A percentile compares a stretch with the other conserved stretches of the same genome.
phyloP scores from a whole-genome alignment of 2,329 filamentous ascomycete species.

The Xylaria sp. region DNA sequence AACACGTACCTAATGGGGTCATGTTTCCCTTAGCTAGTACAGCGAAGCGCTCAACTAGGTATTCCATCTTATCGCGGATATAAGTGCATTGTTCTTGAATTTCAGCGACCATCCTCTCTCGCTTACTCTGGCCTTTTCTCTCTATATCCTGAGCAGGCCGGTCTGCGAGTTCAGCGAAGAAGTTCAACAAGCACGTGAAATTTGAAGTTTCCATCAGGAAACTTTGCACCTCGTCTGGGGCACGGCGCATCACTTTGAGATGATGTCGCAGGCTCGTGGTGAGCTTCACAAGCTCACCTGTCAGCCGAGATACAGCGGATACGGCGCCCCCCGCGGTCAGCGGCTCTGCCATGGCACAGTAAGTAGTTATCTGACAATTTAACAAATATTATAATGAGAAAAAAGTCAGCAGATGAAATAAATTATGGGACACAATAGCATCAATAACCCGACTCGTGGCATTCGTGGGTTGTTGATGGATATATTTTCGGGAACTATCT shows the following conservation, averaged over 20 bases:
- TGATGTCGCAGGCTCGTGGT: slow-evolving; percentile 11
- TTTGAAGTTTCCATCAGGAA: slow-evolving; percentile 18
- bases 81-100: slow-evolving; percentile 14
- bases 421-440: too few relatives aligned
- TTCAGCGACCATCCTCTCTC: background rate
- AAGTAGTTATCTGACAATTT: background rate
- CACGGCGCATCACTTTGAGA: slow-evolving; percentile 7
- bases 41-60: slow-evolving; percentile 18
- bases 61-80: slow-evolving; percentile 8
- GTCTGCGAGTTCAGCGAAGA: slow-evolving; percentile 11
- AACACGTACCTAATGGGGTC: slow-evolving; percentile 12
- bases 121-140: background rate
- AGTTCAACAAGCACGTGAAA: slow-evolving; percentile 16
- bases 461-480: too few relatives aligned
- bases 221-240: slow-evolving; percentile 12
- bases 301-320: slow-evolving; percentile 15
- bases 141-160: background rate
- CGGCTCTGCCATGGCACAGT: slow-evolving; percentile 11
- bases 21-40: slow-evolving; percentile 5
- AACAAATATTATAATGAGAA: too few relatives aligned
- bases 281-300: slow-evolving; percentile 12
- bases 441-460: too few relatives aligned
- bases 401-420: too few relatives aligned
- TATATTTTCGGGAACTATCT: background rate
- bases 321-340: background rate